These are phyloP conservation scores for Cronartium ribicola DNA, from an alignment of 1,284 basidiomycete genomes.

Conservation along the genomic window DNA sequence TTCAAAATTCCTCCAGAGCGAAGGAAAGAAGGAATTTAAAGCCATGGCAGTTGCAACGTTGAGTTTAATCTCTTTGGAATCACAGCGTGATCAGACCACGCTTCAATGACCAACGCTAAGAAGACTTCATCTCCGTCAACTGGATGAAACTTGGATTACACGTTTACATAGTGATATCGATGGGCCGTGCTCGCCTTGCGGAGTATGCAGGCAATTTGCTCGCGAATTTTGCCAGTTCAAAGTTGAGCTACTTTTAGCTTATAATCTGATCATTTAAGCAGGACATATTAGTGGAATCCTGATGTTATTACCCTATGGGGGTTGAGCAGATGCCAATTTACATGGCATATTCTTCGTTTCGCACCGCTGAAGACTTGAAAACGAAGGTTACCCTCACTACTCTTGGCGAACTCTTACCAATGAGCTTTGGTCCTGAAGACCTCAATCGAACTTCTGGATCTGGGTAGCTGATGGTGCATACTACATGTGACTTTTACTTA, in stretches of 20 bases:
- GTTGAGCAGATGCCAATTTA: slow-evolving; percentile 33
- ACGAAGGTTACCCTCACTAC: slow-evolving; percentile 25
- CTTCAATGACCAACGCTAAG: background rate
- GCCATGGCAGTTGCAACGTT: slow-evolving; percentile 40
- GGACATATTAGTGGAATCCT: background rate
- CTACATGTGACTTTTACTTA: no score
- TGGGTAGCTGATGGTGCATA: no score
- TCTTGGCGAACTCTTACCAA: slow-evolving; percentile 33
- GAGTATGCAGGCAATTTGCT: slow-evolving; percentile 41
- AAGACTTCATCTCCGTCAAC: no score
- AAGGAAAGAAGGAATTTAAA: slow-evolving; percentile 36
- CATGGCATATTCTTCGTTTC: slow-evolving; percentile 24
- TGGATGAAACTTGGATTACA: background rate
- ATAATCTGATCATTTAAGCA: background rate
- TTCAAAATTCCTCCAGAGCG: slow-evolving; percentile 15
- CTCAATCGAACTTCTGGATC: background rate
- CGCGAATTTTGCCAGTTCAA: slow-evolving; percentile 39
- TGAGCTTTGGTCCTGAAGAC: slow-evolving; percentile 40
- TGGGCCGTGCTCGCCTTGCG: slow-evolving; percentile 36
- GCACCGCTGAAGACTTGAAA: slow-evolving; percentile 10
- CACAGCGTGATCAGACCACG: background rate
- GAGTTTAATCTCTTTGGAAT: background rate
- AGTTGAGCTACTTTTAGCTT: slow-evolving; percentile 19
- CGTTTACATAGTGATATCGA: slow-evolving; percentile 26
- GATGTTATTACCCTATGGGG: background rate